Base-by-base conservation (phyloP, 2,329 filamentous ascomycete species). In the Didymella pinodella region DNA sequence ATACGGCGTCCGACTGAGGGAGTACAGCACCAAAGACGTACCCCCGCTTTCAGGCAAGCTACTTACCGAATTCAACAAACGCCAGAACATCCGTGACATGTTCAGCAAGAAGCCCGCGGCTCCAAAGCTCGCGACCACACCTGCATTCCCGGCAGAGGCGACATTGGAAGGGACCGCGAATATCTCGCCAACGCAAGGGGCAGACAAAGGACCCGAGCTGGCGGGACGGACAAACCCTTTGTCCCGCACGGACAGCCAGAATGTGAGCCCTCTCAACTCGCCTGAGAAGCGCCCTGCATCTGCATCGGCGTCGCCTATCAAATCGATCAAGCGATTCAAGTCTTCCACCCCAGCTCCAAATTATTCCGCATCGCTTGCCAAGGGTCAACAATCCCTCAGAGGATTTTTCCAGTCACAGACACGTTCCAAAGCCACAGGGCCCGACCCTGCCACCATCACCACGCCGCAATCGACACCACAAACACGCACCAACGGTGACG, bases 31-130 rank as follows among this genome's bases (percentile, higher is more conserved):
- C 10, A 71, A 81, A 66, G 86, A 91, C 66, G 77, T 90, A 0
- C 83, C 94, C 11, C 85, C 90, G 2, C 82, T 90, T 54, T 98
- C 93, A 22, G 93, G 90, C 0, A 92, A 88, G 72, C 83, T 96
- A 10, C 90, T 97, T 55, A 90, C 92, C 1, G 93, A 97, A 68
- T 98, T 98, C 67, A 87, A 93, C 71, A 88, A 89, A 59, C 87
- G 95, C 20, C 86, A 87, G 65, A 97, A 83, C 73, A 97, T 99
- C 71, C 91, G 90, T 67, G 93, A 96, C 71, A 98, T 99, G 95
- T 97, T 98, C 73, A 85, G 65, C 73, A 84, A 47, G 63, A 77
- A 22, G 60, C 71, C 56, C 25, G 62, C 59, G 46, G 34, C 53
- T 12, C 36, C 59, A 2, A 67, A 56, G 25, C 36, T 60, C 32